These are phyloP conservation scores for Phellopilus nigrolimitatus DNA, from an alignment of 1,284 basidiomycete species.

Conservation along the genomic window DNA sequence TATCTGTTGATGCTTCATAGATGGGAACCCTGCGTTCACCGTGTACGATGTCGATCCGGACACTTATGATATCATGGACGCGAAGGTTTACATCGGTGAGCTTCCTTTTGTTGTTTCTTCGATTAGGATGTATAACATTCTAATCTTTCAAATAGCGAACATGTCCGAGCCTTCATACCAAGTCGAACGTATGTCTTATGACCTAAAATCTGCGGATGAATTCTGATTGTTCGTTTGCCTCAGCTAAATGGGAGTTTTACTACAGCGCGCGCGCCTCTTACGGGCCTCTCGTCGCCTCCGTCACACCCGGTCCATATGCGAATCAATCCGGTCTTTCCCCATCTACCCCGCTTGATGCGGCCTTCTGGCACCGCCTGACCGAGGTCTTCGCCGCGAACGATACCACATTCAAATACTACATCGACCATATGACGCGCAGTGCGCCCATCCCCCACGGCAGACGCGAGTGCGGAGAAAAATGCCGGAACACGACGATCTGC, in stretches of 20 bases:
- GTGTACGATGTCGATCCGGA: constrained; percentile 50
- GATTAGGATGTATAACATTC: not conserved
- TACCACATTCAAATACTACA: constrained; percentile 42
- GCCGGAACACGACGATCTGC: constrained; percentile 43
- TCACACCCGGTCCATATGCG: constrained; percentile 9
- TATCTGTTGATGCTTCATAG: constrained; percentile 25
- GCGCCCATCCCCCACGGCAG: constrained; percentile 26
- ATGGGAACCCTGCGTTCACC: constrained; percentile 48
- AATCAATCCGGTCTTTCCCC: constrained; percentile 13
- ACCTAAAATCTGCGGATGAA: not conserved
- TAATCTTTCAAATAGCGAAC: constrained; percentile 27
- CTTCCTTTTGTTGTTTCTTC: not conserved
- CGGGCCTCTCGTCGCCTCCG: constrained; percentile 38
- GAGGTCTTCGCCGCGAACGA: constrained; percentile 48
- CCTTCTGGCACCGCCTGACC: constrained; percentile 60
- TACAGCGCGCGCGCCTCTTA: constrained; percentile 54
- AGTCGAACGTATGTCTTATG: constrained; percentile 28
- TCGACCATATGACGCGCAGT: constrained; percentile 38
- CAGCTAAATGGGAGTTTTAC: constrained; percentile 49
- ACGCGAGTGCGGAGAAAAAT: constrained; percentile 36
- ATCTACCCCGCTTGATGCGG: constrained; percentile 33
- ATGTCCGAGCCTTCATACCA: constrained; percentile 37
- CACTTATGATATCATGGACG: constrained; percentile 49
- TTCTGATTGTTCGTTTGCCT: constrained; percentile 22
- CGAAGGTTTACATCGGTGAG: constrained; percentile 38